These are phyloP conservation scores for Pyricularia pennisetigena DNA, from an alignment of 2,329 filamentous ascomycete genomes.

Conservation along the genomic window DNA sequence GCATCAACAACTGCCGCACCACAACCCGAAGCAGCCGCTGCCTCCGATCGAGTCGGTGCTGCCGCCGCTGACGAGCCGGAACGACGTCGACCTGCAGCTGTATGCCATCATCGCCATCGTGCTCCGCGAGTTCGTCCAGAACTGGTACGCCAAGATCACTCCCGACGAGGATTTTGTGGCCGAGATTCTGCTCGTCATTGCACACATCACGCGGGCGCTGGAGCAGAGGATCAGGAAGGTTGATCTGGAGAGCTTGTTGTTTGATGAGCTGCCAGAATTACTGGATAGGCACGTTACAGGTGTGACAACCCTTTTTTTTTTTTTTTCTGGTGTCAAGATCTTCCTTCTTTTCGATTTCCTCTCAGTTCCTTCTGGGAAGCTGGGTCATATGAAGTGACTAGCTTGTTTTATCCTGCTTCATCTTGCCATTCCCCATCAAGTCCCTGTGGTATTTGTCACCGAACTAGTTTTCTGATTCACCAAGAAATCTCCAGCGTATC, in stretches of 20 bases:
- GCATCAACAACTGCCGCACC: not conserved
- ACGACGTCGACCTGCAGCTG: constrained; percentile 85
- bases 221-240: constrained; percentile 78
- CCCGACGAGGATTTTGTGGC: constrained; percentile 80
- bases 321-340: not conserved
- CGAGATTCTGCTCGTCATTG: constrained; percentile 82
- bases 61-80: constrained; percentile 86
- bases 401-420: not conserved
- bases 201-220: constrained; percentile 78
- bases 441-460: not conserved
- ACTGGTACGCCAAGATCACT: constrained; percentile 90
- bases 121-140: constrained; percentile 79
- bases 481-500: constrained; percentile 50
- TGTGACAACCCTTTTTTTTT: constrained; percentile 22
- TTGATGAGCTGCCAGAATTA: constrained; percentile 82
- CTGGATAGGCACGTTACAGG: constrained; percentile 72
- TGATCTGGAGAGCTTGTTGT: constrained; percentile 70
- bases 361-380: constrained; percentile 6
- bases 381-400: constrained; percentile 9
- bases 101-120: constrained; percentile 89
- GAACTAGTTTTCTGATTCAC: not conserved
- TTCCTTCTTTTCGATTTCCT: not conserved
- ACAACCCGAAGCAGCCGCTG: constrained; percentile 27
- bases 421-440: not conserved
- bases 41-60: constrained; percentile 69